Evolutionary conservation across 2,329 filamentous ascomycete species (phyloP).

Genomic region (Pezicula rhizophila): DNA sequence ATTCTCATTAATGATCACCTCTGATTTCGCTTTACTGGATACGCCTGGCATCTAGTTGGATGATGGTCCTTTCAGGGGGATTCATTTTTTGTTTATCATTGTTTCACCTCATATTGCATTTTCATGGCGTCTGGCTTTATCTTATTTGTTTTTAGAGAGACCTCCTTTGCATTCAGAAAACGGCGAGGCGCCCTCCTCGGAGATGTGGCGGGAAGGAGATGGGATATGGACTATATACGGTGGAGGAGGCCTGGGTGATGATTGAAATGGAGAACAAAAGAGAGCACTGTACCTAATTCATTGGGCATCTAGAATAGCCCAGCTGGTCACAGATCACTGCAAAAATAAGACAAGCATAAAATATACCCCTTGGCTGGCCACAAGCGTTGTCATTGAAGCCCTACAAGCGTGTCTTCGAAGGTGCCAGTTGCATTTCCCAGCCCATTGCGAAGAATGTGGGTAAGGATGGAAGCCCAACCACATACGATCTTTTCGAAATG

Average conservation of each 20-base stretch:
- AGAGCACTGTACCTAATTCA: no score
- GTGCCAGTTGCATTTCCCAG: no score
- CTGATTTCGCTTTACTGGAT: constrained; percentile 10
- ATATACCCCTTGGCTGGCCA: no score
- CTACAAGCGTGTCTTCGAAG: no score
- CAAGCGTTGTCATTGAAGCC: no score
- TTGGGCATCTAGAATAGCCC: no score
- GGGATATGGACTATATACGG: neutral
- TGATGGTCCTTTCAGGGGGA: neutral
- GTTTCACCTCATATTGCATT: constrained; percentile 10
- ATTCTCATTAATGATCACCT: constrained; percentile 10
- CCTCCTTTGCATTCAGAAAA: neutral
- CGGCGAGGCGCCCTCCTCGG: neutral
- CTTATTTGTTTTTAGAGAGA: neutral
- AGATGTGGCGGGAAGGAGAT: neutral
- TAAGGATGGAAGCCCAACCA: neutral
- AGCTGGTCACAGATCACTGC: no score
- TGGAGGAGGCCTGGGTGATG: neutral
- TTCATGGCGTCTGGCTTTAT: constrained; percentile 8
- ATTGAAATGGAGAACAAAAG: neutral
- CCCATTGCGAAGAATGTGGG: neutral
- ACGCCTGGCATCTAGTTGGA: constrained; percentile 14
- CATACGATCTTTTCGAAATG: neutral
- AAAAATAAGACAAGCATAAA: no score
- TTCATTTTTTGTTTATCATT: constrained; percentile 1